Evolutionary conservation across 2,329 filamentous ascomycete genomes (phyloP).

Genomic region (Fusarium sp.): DNA sequence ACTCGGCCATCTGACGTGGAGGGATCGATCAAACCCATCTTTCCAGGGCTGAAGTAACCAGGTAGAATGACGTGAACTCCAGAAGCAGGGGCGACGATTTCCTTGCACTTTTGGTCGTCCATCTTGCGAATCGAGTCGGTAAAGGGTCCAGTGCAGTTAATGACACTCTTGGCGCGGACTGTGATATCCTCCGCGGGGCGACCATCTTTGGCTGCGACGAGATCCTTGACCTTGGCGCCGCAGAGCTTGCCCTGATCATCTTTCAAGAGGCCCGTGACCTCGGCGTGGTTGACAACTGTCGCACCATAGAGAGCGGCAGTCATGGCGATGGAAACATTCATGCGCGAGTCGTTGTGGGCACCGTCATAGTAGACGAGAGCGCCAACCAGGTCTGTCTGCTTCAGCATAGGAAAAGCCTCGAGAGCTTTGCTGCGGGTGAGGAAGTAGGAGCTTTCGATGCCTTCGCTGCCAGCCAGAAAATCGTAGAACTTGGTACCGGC

Average conservation of each 20-base stretch:
- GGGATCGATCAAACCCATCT: slow-evolving; percentile 90
- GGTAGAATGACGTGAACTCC: slow-evolving; percentile 89
- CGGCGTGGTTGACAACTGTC: slow-evolving; percentile 84
- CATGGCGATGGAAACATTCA: slow-evolving; percentile 91
- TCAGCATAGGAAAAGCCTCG: slow-evolving; percentile 90
- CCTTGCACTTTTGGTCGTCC: slow-evolving; percentile 76
- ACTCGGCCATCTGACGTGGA: slow-evolving; percentile 88
- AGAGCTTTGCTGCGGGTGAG: slow-evolving; percentile 86
- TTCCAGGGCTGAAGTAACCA: slow-evolving; percentile 84
- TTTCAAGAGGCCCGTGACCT: slow-evolving; percentile 82
- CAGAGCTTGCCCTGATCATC: slow-evolving; percentile 77
- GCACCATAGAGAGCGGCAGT: slow-evolving; percentile 88
- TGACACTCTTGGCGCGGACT: slow-evolving; percentile 81
- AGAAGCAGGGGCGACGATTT: slow-evolving; percentile 87
- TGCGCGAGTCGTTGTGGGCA: slow-evolving; percentile 90
- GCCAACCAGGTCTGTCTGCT: slow-evolving; percentile 80
- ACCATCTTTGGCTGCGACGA: slow-evolving; percentile 73
- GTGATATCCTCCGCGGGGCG: slow-evolving; percentile 68
- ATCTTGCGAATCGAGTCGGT: slow-evolving; percentile 87
- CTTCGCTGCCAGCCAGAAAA: slow-evolving; percentile 84
- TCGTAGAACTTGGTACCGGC: slow-evolving; percentile 85
- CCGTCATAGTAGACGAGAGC: slow-evolving; percentile 93
- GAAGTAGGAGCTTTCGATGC: slow-evolving; percentile 91
- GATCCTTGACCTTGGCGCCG: slow-evolving; percentile 78
- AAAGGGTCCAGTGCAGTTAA: slow-evolving; percentile 92